These are phyloP conservation scores for Zizania palustris DNA, from an alignment of 202 grass and related monocot species.

Conservation along the genomic window DNA sequence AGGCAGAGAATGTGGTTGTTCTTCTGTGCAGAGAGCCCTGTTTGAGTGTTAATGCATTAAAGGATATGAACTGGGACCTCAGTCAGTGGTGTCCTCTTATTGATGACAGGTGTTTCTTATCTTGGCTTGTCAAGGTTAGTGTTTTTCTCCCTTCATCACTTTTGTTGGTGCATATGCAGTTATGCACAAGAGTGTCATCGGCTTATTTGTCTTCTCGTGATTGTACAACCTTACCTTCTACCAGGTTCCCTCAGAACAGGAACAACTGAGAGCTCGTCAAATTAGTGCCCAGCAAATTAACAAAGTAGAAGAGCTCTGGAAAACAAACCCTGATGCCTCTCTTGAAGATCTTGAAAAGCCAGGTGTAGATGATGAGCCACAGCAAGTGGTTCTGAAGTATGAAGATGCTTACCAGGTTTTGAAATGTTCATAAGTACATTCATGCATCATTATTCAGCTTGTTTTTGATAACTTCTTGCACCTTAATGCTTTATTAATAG, in stretches of 20 bases:
- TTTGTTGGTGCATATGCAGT: conserved; percentile 34
- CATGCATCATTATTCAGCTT: conserved; percentile 10
- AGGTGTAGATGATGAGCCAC: conserved; percentile 96
- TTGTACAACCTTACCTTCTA: conserved; percentile 31
- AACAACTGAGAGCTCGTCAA: conserved; percentile 92
- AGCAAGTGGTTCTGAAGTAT: conserved; percentile 85
- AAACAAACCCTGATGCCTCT: conserved; percentile 92
- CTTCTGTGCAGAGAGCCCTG: conserved; percentile 97
- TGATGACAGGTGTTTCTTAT: conserved; percentile 93
- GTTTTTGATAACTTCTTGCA: conserved; percentile 20
- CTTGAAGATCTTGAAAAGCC: conserved; percentile 99
- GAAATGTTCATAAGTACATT: conserved; percentile 2
- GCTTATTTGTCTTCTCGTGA: conserved; percentile 22
- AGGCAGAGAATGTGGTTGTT: conserved; percentile 94
- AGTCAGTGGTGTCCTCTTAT: conserved; percentile 99
- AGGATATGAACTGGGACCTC: conserved; percentile 99
- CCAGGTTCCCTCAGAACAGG: conserved; percentile 96
- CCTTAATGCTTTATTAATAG: conserved; percentile 12
- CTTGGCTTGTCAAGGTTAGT: conserved; percentile 96
- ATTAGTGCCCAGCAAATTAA: conserved; percentile 98
- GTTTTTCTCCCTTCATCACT: conserved; percentile 24
- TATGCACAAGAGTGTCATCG: background rate
- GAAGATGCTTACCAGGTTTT: conserved; percentile 99
- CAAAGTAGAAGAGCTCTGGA: conserved; percentile 99
- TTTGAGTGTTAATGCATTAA: conserved; percentile 94